Evolutionary conservation across 495 filamentous ascomycete species (phyloP), one percentile per base, ranked within the genome.

Genomic region (Lepraria neglecta): DNA sequence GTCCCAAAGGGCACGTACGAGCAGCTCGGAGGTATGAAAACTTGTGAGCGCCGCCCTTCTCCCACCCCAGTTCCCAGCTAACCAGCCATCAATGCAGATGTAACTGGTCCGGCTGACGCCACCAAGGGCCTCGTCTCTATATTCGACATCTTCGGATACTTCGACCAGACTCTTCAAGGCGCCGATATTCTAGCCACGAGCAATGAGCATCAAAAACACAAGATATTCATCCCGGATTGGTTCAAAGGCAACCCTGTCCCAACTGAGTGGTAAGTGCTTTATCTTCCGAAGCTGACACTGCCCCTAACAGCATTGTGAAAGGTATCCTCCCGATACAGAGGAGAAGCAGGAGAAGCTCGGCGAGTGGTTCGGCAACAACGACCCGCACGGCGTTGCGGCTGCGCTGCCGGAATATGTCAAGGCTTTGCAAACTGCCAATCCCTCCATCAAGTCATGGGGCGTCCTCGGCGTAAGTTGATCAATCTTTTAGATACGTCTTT

Each of bases 91-190:
- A 19, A 45, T 45, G 15, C 15, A 81, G 78, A 82, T 57, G 67
- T 77, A 17, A 78, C 78, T 3, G 79, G 78, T 19, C 68, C 73
- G 11, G 12, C 56, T 4, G 62, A 63, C 21, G 70, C 75, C 42
- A 71, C 62, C 17, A 70, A 65, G 28, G 79, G 68, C 51, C 61
- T 83, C 27, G 65, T 83, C 4, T 66, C 74, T 46, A 65, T 81
- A 57, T 82, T 82, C 70, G 80, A 82, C 71, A 72, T 81, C 68
- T 83, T 83, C 63, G 80, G 80, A 40, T 69, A 76, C 61, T 71
- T 75, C 38, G 65, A 67, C 3, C 80, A 82, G 59, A 81, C 79
- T 7, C 63, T 79, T 1, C 78, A 81, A 64, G 80, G 80, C 44
- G 80, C 80, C 28, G 80, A 83, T 59, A 68, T 76, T 12, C 72